Percentiles rank a stretch among this genome's conserved stretches.
Evolutionary conservation across 495 filamentous ascomycete genomes (phyloP).

Genomic region (Penicillium cataractarum): DNA sequence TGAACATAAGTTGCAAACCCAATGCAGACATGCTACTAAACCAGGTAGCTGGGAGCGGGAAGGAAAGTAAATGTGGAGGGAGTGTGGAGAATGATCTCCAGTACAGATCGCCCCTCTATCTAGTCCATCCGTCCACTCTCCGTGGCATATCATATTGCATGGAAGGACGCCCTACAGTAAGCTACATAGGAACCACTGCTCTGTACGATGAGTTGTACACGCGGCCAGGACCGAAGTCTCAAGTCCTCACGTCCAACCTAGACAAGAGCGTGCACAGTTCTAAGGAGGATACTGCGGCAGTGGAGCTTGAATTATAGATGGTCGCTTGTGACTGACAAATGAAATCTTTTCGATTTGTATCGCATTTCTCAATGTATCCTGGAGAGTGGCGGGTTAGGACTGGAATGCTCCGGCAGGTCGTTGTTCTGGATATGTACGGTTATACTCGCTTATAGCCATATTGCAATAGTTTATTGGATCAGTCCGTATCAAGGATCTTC

Average conservation of each 20-base stretch:
- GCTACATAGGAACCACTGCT: not conserved
- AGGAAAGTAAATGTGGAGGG: not conserved
- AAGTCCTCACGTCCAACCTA: constrained; percentile 4
- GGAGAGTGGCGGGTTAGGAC: not conserved
- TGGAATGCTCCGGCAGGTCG: not conserved
- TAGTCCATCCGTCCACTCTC: not conserved
- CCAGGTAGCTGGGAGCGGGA: not conserved
- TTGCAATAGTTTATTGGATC: not conserved
- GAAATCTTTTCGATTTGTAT: not conserved
- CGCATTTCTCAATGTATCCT: not conserved
- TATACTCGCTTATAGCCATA: not conserved
- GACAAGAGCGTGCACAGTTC: not conserved
- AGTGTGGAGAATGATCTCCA: not conserved
- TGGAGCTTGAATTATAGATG: not conserved
- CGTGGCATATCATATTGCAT: not conserved
- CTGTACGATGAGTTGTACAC: not conserved
- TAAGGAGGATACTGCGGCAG: not conserved
- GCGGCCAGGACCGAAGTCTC: not conserved
- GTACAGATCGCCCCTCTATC: not conserved
- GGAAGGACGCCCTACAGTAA: not conserved
- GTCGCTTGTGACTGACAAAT: constrained; percentile 4
- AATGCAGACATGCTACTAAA: no score
- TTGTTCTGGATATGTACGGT: not conserved
- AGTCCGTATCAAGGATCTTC: not conserved
- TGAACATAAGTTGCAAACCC: not conserved